Base-by-base conservation (phyloP, 306 rosid species). In the Boehmeria nivea region DNA sequence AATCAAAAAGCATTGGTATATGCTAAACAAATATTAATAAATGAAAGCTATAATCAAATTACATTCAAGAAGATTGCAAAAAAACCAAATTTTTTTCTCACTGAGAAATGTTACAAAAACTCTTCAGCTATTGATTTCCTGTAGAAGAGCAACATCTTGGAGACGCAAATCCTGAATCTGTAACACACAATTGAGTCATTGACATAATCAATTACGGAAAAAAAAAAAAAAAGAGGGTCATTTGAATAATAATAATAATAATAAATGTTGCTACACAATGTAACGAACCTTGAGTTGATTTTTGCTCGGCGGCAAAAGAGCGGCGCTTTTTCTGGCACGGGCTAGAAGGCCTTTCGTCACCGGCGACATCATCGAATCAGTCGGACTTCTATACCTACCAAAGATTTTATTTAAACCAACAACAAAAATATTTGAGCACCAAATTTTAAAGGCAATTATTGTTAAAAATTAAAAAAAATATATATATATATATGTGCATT, bases 301-400 rank as follows among this genome's bases (percentile, higher is more conserved):
- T 67, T 24, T 75, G 38, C 74, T 71, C 10, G 87, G 83, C 6
- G 96, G 88, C 63, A 88, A 67, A 36, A 75, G 46, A 8, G 70
- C 65, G 37, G 63, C 83, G 40, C 83, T 75, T 72, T 67, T 87
- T 71, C 83, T 82, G 64, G 72, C 66, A 69, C 94, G 79, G 20
- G 95, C 95, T 2, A 80, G 81, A 46, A 90, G 77, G 19, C 88
- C 95, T 72, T 84, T 82, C 40, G 87, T 84, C 19, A 87, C 78
- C 13, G 95, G 95, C 21, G 95, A 90, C 44, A 90, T 65, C 75
- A 84, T 78, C 76, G 67, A 37, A 72, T 90, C 98, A 14, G 98
- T 90, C n/a, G 98, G 95, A 66, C 98, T 87, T 47, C 71, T 84
- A 51, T 90, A 90, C 81, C 98, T 90, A 22, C 36, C 58, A 0